Evolutionary conservation across 78 protist species (phyloP).

Genomic region (Emiliania huxleyi): DNA sequence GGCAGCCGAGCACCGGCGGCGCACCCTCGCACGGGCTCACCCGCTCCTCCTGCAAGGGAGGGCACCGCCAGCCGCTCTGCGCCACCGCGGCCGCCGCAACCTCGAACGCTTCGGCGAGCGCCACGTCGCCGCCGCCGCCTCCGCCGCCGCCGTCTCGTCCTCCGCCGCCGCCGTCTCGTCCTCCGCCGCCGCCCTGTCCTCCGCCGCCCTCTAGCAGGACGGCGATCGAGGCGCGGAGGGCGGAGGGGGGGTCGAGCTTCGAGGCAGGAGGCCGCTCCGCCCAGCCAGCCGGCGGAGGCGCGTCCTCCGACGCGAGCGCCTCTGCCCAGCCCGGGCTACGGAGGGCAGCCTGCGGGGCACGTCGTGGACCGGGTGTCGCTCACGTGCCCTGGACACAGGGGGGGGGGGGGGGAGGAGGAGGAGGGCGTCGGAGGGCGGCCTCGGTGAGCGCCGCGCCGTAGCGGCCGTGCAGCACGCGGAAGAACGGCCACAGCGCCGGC

Average conservation of each 20-base stretch:
- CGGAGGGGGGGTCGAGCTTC: too few species aligned
- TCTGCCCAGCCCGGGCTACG: not conserved
- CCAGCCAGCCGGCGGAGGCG: not conserved
- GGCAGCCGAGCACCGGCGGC: conserved; percentile 14
- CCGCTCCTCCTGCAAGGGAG: not conserved
- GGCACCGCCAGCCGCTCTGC: not conserved
- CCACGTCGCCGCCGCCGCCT: not conserved
- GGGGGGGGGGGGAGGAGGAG: too few species aligned
- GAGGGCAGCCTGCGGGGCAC: not conserved
- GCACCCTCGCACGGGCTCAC: not conserved
- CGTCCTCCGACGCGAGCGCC: not conserved
- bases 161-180: too few species aligned
- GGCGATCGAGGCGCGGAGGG: too few species aligned
- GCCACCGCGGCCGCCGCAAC: not conserved
- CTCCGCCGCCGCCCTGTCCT: too few species aligned
- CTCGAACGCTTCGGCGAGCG: not conserved
- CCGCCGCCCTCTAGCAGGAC: too few species aligned
- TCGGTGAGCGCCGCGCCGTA: not conserved
- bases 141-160: too few species aligned
- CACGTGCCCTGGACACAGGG: too few species aligned
- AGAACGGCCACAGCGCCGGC: not conserved
- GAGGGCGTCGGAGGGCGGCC: not conserved
- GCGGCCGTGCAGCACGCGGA: not conserved
- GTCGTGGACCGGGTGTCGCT: too few species aligned
- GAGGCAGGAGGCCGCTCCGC: too few species aligned